Base-by-base conservation (phyloP, 2,329 filamentous ascomycete genomes). In the Colletotrichum acutatum region DNA sequence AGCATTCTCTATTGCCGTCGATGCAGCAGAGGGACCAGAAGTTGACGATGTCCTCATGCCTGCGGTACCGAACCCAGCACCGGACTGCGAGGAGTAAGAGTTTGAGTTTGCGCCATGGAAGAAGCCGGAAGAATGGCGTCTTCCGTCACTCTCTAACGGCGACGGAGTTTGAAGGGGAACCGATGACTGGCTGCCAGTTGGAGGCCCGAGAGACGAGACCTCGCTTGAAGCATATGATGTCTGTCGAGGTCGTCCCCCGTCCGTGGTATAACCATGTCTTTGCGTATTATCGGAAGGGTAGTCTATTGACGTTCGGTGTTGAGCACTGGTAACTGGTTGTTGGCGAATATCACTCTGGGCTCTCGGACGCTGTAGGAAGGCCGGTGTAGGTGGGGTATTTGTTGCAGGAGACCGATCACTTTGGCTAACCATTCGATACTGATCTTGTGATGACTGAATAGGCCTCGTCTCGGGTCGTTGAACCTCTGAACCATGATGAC, bases 141-240 rank as follows among this genome's bases (percentile, higher is more conserved):
- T 52, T 2, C 71, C 72, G 4, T 19, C 12, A 12, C 67, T 66
- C 16, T 81, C 78, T 64, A 79, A 75, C 0, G 80, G 80, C 0
- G 80, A 81, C 1, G 79, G 80, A 0, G 78, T 81, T 56, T 80
- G 76, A 0, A 77, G 12, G 9, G 76, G 67, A 49, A 70, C 24
- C 0, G 76, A 78, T 2, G 80, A 78, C 28, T 78, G 75, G 26
- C 78, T 79, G 5, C 77, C 76, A 1, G 77, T 74, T 0, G 78
- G 74, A 2, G 80, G 80, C 8, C 76, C 77, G 3, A 79, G 66
- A 0, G 80, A 76, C 0, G 78, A 82, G 19, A 81, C 74, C 4
- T 78, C 76, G 6, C 70, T 69, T 3, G 75, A 65, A 1, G 66
- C 71, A 12, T 49, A 62, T 1, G 67, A 73, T 28, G n/a, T 52